phyloP scores from a whole-genome alignment of 2,329 filamentous ascomycete species.

The Diaporthe longicolla region DNA sequence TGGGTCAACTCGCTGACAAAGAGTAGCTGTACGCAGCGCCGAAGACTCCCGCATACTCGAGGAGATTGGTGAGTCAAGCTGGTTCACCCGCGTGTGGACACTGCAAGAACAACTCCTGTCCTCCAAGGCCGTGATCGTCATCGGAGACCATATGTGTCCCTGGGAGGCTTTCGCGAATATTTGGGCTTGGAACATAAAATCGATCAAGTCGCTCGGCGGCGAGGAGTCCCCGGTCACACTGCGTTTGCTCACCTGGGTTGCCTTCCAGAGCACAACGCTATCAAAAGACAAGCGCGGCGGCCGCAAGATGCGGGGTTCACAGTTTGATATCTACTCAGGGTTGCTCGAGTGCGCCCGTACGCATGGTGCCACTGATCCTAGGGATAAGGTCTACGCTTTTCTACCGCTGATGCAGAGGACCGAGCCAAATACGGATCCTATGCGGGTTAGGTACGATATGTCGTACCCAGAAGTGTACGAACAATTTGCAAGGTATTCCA shows the following conservation, averaged over 20 bases:
- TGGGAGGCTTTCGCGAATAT: constrained; percentile 13
- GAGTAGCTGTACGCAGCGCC: not conserved
- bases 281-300: not conserved
- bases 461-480: constrained; percentile 1
- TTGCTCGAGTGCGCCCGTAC: constrained; percentile 4
- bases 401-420: constrained; percentile 11
- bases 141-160: not conserved
- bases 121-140: constrained; percentile 15
- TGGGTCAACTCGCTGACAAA: not conserved
- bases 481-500: constrained; percentile 19
- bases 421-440: not conserved
- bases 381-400: constrained; percentile 11
- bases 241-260: constrained; percentile 9
- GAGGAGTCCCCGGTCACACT: constrained; percentile 5
- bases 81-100: constrained; percentile 24
- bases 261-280: not conserved
- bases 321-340: constrained; percentile 11
- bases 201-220: constrained; percentile 4
- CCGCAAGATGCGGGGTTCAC: constrained; percentile 3
- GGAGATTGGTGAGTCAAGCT: constrained; percentile 7
- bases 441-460: constrained; percentile 17
- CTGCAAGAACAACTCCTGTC: constrained; percentile 7
- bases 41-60: constrained; percentile 1
- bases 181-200: constrained; percentile 22
- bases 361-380: not conserved